Base-by-base conservation (phyloP, 75 land plant genomes). In the Sequoia sempervirens region DNA sequence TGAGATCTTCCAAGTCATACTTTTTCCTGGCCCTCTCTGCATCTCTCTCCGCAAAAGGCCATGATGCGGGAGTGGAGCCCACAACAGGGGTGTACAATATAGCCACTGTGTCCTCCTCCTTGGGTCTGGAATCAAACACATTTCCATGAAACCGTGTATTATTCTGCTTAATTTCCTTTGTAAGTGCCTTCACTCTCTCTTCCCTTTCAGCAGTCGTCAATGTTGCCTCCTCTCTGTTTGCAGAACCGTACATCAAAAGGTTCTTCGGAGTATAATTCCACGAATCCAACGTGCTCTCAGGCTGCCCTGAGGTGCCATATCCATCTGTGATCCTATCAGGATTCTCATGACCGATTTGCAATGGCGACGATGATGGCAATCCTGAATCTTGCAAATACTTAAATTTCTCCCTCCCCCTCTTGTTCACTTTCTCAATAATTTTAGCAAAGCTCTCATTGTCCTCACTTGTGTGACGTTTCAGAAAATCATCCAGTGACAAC, bases 1-100 rank as follows among this genome's bases (percentile, higher is more conserved):
- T 88, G 85, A 97, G 84, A 79, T 97, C 99, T 75, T 97, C 99
- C 82, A 97, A 87, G 84, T 97, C 99, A 87, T 97, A 97, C 84
- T 87, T 94, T 84, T 81, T 93, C 34, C 84, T 82, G 32, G 86
- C 66, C 86, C 85, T 92, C 81, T 95, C 98, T 28, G 90, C 84
- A 23, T 93, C 98, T 45, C 95, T 83, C 47, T 86, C 89, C 28
- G 89, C 85, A 81, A 91, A 91, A 4, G 88, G 88, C 87, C 91
- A 91, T 18, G 93, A 90, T 2, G 82, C 79, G 1, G 99, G 99
- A 11, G 99, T 96, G 0, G 87, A 84, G 0, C 98, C 98, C 4
- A 88, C 88, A 78, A 94, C 92, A 46, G 98, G 95, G 6, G 92
- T 87, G 84, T 96, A 97, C n/a, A 97, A 68, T 46, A 94, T 92